A percentile compares a stretch with the other conserved stretches of the same genome.
These are phyloP conservation scores for Zarea fungicola DNA, from an alignment of 2,329 filamentous ascomycete genomes.

Conservation along the genomic window DNA sequence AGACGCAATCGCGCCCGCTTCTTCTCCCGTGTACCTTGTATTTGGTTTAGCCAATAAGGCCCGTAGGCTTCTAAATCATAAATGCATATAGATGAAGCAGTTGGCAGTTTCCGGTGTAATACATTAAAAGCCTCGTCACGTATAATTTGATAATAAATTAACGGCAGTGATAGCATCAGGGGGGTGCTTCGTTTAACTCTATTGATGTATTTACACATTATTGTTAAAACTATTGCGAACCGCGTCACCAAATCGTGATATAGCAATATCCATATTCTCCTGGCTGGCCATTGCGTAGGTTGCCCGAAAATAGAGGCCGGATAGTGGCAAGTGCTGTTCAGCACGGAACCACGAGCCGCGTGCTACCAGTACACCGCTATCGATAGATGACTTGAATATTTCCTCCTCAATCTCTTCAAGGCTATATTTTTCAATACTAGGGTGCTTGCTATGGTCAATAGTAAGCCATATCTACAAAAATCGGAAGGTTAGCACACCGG, in stretches of 20 bases:
- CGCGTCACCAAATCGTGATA: conserved; percentile 69
- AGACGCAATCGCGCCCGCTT: too few species aligned
- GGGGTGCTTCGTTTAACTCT: neutral
- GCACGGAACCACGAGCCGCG: conserved; percentile 90
- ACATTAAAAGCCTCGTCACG: too few species aligned
- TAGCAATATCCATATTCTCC: conserved; percentile 66
- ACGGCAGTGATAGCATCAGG: too few species aligned
- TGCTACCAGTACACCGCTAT: conserved; percentile 72
- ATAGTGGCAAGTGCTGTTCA: conserved; percentile 54
- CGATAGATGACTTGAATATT: conserved; percentile 74
- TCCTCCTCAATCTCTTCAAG: conserved; percentile 73
- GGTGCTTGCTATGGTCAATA: conserved; percentile 63
- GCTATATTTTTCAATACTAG: conserved; percentile 45
- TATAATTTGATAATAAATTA: too few species aligned
- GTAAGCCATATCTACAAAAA: conserved; percentile 62
- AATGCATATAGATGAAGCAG: neutral
- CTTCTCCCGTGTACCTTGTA: too few species aligned
- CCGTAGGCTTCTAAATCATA: too few species aligned
- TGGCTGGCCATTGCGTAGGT: conserved; percentile 80
- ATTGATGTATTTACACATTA: conserved; percentile 1
- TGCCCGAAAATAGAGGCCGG: conserved; percentile 77
- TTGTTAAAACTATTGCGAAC: conserved; percentile 42
- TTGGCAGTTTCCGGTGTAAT: too few species aligned
- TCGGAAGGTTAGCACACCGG: conserved; percentile 9
- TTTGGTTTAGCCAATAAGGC: too few species aligned